Conservation (phyloP, 177 flowering plant genomes). For the Vitis hybrid region DNA sequence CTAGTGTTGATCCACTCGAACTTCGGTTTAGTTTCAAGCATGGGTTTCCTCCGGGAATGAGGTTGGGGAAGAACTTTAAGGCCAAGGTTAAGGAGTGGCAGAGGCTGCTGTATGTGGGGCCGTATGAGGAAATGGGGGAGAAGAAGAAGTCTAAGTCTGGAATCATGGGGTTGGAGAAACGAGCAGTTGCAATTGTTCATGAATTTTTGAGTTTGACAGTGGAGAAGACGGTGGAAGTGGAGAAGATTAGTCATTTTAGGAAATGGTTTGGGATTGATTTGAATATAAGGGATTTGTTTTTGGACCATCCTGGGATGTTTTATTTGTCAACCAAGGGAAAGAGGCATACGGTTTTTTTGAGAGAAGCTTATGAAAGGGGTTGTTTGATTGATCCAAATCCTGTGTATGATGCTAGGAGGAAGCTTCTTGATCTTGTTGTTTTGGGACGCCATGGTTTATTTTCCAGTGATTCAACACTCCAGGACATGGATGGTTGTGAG, state of each 20-base stretch:
- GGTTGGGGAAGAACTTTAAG: constrained; percentile 63
- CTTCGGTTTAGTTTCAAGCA: constrained; percentile 62
- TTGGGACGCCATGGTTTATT: constrained; percentile 60
- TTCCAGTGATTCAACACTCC: too few species aligned
- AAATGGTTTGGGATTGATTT: constrained; percentile 82
- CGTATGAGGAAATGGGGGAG: constrained; percentile 56
- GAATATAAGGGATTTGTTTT: constrained; percentile 82
- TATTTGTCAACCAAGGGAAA: constrained; percentile 84
- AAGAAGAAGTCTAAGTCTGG: constrained; percentile 42
- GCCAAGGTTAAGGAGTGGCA: constrained; percentile 88
- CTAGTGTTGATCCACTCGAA: constrained; percentile 39
- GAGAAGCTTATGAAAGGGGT: constrained; percentile 90
- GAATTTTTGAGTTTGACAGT: constrained; percentile 92
- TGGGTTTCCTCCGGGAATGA: constrained; percentile 85
- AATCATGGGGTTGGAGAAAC: constrained; percentile 58
- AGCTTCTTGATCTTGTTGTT: constrained; percentile 79
- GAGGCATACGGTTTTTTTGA: constrained; percentile 72
- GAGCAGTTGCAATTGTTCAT: constrained; percentile 83
- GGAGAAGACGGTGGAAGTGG: constrained; percentile 97
- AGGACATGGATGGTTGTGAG: too few species aligned
- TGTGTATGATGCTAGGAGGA: constrained; percentile 72
- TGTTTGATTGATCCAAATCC: constrained; percentile 68
- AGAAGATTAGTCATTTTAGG: constrained; percentile 92
- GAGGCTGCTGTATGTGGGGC: constrained; percentile 64
- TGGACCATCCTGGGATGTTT: constrained; percentile 91